These are phyloP conservation scores for Spergularia marina DNA, from an alignment of 148 eudicot genomes.

Conservation along the genomic window DNA sequence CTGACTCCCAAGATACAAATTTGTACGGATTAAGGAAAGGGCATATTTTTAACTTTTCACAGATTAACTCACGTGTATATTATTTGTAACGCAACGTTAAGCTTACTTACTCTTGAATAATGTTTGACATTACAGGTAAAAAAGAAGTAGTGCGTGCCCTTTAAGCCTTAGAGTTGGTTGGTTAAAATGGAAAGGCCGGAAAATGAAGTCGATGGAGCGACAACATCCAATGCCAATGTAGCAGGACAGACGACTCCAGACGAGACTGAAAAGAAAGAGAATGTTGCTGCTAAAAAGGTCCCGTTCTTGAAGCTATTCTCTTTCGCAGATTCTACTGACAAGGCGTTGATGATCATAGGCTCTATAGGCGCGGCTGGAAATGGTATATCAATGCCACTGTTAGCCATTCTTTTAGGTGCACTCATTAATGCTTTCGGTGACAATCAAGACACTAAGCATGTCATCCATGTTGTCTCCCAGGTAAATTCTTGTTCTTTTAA, in stretches of 20 bases:
- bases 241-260: background rate
- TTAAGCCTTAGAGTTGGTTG: background rate
- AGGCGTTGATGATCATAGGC: slow-evolving; percentile 53
- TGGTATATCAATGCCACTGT: slow-evolving; percentile 56
- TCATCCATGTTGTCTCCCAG: slow-evolving; percentile 45
- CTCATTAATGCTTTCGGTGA: slow-evolving; percentile 62
- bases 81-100: too few species aligned
- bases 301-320: slow-evolving; percentile 61
- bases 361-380: slow-evolving; percentile 56
- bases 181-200: background rate
- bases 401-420: slow-evolving; percentile 57
- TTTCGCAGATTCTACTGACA: slow-evolving; percentile 62
- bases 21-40: too few species aligned
- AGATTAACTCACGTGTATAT: too few species aligned
- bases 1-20: too few species aligned
- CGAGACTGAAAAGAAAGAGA: slow-evolving; percentile 21
- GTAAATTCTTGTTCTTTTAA: slow-evolving; percentile 22
- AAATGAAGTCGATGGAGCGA: slow-evolving; percentile 18
- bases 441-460: slow-evolving; percentile 29
- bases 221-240: background rate
- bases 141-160: background rate
- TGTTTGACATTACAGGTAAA: background rate
- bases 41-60: too few species aligned
- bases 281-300: slow-evolving; percentile 26
- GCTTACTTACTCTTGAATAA: slow-evolving; percentile 1